Evolutionary conservation across 73 alveolate genomes (phyloP).

Genomic region (Paramecium sonneborni): DNA sequence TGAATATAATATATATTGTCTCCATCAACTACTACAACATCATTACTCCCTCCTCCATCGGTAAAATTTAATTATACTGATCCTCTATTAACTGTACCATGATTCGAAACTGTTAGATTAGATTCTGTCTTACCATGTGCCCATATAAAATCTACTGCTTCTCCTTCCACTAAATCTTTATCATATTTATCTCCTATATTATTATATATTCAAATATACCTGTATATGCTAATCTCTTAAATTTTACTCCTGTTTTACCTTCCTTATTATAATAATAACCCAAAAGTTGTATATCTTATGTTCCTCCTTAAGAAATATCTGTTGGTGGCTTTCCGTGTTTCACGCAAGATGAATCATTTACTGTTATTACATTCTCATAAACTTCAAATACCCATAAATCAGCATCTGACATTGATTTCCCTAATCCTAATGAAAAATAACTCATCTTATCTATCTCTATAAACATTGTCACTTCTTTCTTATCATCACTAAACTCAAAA

Average conservation of each 20-base stretch:
- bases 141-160: not conserved
- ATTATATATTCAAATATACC: not conserved
- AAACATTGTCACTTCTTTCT: not conserved
- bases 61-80: not conserved
- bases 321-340: not conserved
- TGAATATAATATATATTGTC: not conserved
- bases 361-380: not conserved
- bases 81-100: not conserved
- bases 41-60: not conserved
- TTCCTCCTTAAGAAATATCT: not conserved
- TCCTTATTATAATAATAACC: not conserved
- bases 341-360: not conserved
- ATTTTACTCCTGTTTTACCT: not conserved
- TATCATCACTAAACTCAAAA: not conserved
- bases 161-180: not conserved
- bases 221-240: not conserved
- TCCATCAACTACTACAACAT: not conserved
- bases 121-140: not conserved
- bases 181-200: not conserved
- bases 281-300: not conserved
- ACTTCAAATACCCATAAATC: constrained; percentile 29
- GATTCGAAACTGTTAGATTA: not conserved
- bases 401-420: not conserved
- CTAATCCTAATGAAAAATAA: not conserved
- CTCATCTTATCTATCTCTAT: not conserved